Evolutionary conservation across 2,329 filamentous ascomycete species (phyloP).

Genomic region (Diaporthe capsici): DNA sequence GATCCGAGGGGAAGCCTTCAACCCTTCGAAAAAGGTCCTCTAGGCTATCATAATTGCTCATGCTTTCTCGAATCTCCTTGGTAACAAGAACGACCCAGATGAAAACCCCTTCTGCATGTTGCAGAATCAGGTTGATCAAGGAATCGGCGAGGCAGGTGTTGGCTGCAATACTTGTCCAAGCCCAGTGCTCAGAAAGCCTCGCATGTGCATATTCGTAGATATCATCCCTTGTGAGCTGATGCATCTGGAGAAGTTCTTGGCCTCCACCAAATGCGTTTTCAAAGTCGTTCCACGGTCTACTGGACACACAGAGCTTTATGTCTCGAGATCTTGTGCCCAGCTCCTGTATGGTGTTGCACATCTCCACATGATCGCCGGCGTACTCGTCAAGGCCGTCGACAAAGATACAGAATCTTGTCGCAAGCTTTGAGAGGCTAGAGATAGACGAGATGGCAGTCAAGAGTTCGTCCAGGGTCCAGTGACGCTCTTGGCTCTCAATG

Average conservation of each 20-base stretch:
- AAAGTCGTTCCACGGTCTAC: constrained; percentile 3
- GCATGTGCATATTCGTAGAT: neutral
- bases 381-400: neutral
- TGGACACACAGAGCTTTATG: constrained; percentile 12
- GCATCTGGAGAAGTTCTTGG: neutral
- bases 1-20: neutral
- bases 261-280: neutral
- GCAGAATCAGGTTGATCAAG: neutral
- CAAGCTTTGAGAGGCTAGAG: neutral
- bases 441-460: neutral
- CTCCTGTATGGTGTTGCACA: neutral
- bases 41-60: constrained; percentile 21
- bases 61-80: neutral
- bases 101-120: constrained; percentile 19
- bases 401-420: neutral
- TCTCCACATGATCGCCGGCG: neutral
- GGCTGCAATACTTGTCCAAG: neutral
- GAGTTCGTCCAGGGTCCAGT: neutral
- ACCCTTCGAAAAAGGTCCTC: neutral
- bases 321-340: neutral
- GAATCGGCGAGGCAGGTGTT: neutral
- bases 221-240: neutral
- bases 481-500: neutral
- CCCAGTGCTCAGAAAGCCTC: neutral
- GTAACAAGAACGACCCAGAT: constrained; percentile 32